These are phyloP conservation scores for Parascedosporium putredinis DNA, from an alignment of 2,329 filamentous ascomycete genomes.

Conservation along the genomic window DNA sequence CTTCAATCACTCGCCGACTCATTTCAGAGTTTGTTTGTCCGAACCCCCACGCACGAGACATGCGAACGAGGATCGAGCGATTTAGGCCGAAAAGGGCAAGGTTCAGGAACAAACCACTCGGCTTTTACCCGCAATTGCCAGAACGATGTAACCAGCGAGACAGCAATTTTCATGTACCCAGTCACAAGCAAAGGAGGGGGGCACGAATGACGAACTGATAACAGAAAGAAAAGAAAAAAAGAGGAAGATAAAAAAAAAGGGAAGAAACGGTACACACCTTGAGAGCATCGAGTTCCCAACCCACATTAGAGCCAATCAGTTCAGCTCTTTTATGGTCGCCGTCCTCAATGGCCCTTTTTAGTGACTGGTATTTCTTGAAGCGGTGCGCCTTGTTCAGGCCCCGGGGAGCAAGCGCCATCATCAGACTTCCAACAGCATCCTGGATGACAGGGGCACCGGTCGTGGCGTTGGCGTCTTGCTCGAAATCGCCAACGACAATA, in stretches of 20 bases:
- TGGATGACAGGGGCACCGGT: slow-evolving; percentile 18
- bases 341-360: slow-evolving; percentile 26
- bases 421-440: slow-evolving; percentile 25
- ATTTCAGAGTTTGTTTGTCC: too few relatives aligned
- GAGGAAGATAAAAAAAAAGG: slow-evolving; percentile 4
- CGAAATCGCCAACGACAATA: slow-evolving; percentile 36
- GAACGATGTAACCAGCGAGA: neutral
- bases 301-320: slow-evolving; percentile 26
- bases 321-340: slow-evolving; percentile 27
- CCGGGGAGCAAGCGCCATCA: neutral
- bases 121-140: too few relatives aligned
- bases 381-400: slow-evolving; percentile 19
- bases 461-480: neutral
- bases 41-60: too few relatives aligned
- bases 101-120: neutral
- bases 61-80: too few relatives aligned
- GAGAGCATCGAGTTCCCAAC: slow-evolving; percentile 40
- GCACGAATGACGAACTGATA: neutral
- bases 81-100: neutral
- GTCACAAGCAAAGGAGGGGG: neutral
- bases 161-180: neutral
- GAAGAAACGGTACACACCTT: slow-evolving; percentile 24
- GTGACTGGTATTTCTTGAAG: slow-evolving; percentile 28
- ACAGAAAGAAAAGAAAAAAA: neutral
- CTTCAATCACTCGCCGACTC: too few relatives aligned